Evolutionary conservation across 192 early-diverging fungal species (phyloP).

Genomic region (Coemansia sp.): DNA sequence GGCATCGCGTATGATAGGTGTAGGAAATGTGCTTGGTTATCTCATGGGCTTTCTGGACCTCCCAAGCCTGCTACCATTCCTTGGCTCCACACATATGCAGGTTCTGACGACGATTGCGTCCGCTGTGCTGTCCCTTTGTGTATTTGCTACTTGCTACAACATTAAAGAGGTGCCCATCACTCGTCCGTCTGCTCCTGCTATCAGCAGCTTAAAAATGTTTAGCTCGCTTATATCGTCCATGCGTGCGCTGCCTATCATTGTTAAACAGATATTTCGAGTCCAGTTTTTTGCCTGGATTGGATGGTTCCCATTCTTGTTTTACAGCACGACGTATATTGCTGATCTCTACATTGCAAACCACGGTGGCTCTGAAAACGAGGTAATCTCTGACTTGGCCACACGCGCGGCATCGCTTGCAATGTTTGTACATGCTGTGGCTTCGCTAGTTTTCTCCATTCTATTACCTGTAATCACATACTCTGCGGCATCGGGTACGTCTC

Average conservation of each 20-base stretch:
- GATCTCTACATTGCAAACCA: slow-evolving; percentile 33
- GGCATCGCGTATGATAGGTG: slow-evolving; percentile 83
- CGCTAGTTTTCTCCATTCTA: slow-evolving; percentile 56
- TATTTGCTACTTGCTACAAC: slow-evolving; percentile 68
- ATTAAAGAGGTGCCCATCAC: slow-evolving; percentile 54
- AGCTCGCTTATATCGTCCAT: slow-evolving; percentile 51
- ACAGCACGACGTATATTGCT: slow-evolving; percentile 62
- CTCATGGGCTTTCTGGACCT: slow-evolving; percentile 84
- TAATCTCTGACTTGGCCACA: slow-evolving; percentile 57
- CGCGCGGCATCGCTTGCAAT: slow-evolving; percentile 86
- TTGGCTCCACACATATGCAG: slow-evolving; percentile 78
- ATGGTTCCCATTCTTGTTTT: slow-evolving; percentile 97
- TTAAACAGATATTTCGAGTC: slow-evolving; percentile 80
- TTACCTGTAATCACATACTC: slow-evolving; percentile 50
- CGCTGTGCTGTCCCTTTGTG: slow-evolving; percentile 57
- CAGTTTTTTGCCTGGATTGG: slow-evolving; percentile 97
- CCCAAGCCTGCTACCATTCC: slow-evolving; percentile 60
- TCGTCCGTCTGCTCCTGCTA: slow-evolving; percentile 1
- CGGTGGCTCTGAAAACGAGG: slow-evolving; percentile 9
- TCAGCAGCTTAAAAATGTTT: slow-evolving; percentile 36
- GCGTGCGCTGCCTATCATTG: slow-evolving; percentile 64
- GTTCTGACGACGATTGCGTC: slow-evolving; percentile 76
- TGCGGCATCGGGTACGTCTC: neutral
- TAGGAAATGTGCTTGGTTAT: slow-evolving; percentile 84
- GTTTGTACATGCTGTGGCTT: slow-evolving; percentile 73